Conservation (phyloP, 306 rosid species). For the Vigna reflexopilosa region DNA sequence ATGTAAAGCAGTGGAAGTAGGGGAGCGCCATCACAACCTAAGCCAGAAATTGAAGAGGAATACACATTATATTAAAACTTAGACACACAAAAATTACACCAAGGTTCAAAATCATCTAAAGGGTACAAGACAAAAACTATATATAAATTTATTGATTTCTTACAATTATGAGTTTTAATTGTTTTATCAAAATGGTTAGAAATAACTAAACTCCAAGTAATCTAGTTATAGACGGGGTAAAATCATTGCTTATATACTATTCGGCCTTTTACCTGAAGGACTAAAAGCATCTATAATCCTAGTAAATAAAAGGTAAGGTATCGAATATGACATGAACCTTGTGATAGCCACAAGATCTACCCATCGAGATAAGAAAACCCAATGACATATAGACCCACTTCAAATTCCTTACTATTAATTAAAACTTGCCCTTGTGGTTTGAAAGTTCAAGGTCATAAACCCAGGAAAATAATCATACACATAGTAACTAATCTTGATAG, state of each 20-base stretch:
- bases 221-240: background rate
- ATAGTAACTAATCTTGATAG: slow-evolving; percentile 16
- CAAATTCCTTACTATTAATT: background rate
- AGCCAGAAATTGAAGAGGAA: slow-evolving; percentile 20
- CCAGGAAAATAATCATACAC: slow-evolving; percentile 18
- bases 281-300: background rate
- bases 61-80: slow-evolving; percentile 9
- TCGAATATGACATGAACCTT: slow-evolving; percentile 18
- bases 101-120: slow-evolving; percentile 24
- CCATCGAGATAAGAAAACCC: background rate
- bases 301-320: slow-evolving; percentile 6
- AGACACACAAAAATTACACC: background rate
- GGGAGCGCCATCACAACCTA: slow-evolving; percentile 90
- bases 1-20: slow-evolving; percentile 86
- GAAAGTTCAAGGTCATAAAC: background rate
- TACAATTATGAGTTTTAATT: slow-evolving; percentile 4
- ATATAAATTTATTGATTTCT: slow-evolving; percentile 2
- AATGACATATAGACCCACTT: slow-evolving; percentile 1
- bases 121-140: slow-evolving; percentile 2
- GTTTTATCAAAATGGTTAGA: background rate
- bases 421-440: slow-evolving; percentile 1
- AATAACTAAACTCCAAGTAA: background rate
- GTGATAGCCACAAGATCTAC: slow-evolving; percentile 16
- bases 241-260: background rate
- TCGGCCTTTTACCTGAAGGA: background rate